Base-by-base conservation (phyloP, 306 rosid species). In the Parietaria judaica region DNA sequence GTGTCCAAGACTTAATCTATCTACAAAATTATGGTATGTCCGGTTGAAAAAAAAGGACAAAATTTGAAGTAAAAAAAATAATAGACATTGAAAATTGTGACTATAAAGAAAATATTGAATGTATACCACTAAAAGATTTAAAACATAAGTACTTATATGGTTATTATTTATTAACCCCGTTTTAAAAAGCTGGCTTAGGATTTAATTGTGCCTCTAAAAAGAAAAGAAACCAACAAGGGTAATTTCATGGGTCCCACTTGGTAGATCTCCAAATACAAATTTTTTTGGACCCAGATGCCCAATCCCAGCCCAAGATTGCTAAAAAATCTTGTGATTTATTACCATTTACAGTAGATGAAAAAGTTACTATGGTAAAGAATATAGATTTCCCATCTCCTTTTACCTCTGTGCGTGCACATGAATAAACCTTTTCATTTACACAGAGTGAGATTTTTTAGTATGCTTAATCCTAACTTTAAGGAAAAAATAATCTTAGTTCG, bases 141-240 rank as follows among this genome's bases (percentile, higher is more conserved):
- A 23, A 23, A 23, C 31, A 23, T 23, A 23, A 23, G 31, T 23
- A 23, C 31, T 23, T 23, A 23, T 23, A 23, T 23, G 31, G 31
- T 23, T 23, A 23, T 23, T 23, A 23, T 23, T 23, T 23, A 23
- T 23, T 23, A 23, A 23, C 31, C 31, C 31, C 31, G 31, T 23
- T 23, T 23, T 23, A 23, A 23, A 23, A 56, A n/a, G 12, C 34
- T 17, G 3, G 48, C 16, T 43, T 10, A 31, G 35, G 23, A 14
- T 14, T 51, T 61, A 53, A 61, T 54, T 23, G 17, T 58, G 45
- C 16, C 12, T 15, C 36, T 5, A 12, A 54, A 60, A 72, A 46
- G 63, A 54, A 60, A 72, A 46, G 63, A 3, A 60, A 36, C 58
- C 63, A 23, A 66, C 36, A 17, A 17, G 54, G 58, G n/a, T 39